Conservation (phyloP, 106 monocot genomes). For the Xerophyta viscosa region DNA sequence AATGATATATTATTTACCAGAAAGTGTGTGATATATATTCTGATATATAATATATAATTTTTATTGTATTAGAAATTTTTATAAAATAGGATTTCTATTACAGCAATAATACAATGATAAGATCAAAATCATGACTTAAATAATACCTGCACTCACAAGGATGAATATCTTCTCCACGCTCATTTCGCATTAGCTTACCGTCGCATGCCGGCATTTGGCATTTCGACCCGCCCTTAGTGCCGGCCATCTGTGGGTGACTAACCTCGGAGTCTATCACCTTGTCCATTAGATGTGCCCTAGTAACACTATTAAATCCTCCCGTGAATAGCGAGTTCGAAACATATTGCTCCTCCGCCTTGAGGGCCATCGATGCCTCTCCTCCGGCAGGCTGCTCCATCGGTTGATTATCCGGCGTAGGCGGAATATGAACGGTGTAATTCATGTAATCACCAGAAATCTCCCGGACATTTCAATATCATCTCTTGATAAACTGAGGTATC, state of each 20-base stretch:
- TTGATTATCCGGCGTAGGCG: conserved; percentile 60
- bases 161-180: conserved; percentile 39
- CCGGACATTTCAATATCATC: conserved; percentile 51
- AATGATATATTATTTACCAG: too few species aligned
- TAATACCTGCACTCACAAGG: conserved; percentile 48
- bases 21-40: too few species aligned
- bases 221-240: conserved; percentile 18
- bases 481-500: conserved; percentile 52
- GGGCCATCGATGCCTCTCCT: conserved; percentile 15
- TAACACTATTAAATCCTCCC: conserved; percentile 50
- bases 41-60: too few species aligned
- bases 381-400: conserved; percentile 37
- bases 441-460: conserved; percentile 41
- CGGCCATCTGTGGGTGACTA: conserved; percentile 42
- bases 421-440: conserved; percentile 57
- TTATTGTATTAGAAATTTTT: too few species aligned
- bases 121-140: not conserved
- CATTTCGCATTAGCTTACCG: conserved; percentile 31
- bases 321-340: conserved; percentile 42
- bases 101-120: too few species aligned
- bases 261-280: conserved; percentile 43
- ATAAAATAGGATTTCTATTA: too few species aligned
- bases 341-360: conserved; percentile 42
- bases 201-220: conserved; percentile 47
- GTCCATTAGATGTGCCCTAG: conserved; percentile 42